Conservation (phyloP, 2,329 filamentous ascomycete species). For the Cytospora mali region DNA sequence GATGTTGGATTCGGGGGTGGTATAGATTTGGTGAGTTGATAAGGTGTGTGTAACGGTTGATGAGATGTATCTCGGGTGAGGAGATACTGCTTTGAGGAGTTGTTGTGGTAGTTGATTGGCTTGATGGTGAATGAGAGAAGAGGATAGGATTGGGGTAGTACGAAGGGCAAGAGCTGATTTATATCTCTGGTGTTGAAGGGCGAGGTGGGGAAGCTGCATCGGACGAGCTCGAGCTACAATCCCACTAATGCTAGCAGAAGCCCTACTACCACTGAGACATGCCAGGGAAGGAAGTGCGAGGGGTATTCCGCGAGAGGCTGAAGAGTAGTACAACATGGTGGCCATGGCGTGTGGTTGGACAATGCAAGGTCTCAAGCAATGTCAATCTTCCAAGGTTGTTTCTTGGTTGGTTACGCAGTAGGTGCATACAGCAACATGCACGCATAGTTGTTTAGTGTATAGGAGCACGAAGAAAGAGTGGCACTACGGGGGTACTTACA, state of each 20-base stretch:
- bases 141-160: background rate
- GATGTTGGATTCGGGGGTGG: conserved; percentile 39
- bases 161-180: conserved; percentile 14
- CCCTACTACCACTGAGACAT: background rate
- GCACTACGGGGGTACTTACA: background rate
- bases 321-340: background rate
- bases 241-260: background rate
- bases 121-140: conserved; percentile 5
- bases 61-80: background rate
- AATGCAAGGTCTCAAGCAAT: background rate
- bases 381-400: background rate
- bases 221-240: background rate
- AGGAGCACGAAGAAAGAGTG: background rate
- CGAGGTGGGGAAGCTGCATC: conserved; percentile 20
- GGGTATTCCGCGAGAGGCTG: background rate
- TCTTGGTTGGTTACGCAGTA: background rate
- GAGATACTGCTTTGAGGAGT: background rate
- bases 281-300: background rate
- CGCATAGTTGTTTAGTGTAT: no score
- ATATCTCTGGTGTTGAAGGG: conserved; percentile 20
- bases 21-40: conserved; percentile 16
- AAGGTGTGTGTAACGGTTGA: conserved; percentile 4
- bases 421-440: no score
- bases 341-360: background rate
- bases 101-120: background rate